Conservation (phyloP, 495 filamentous ascomycete genomes). For the Podospora pseudoanserina region DNA sequence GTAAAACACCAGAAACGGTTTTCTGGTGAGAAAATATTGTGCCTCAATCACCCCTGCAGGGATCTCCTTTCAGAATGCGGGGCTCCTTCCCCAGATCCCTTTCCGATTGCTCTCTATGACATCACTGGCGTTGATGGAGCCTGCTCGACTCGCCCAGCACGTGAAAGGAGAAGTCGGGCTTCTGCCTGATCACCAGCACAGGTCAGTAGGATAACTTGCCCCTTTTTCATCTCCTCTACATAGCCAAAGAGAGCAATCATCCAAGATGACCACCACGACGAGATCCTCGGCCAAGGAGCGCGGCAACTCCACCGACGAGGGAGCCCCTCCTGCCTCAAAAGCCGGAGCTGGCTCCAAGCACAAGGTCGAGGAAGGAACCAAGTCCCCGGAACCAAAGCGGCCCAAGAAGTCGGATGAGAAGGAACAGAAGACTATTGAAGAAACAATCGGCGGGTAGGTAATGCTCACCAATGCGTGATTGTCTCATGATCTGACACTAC, state of each 20-base stretch:
- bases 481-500: neutral
- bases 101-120: neutral
- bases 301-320: neutral
- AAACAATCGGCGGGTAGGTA: slow-evolving; percentile 5
- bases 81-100: neutral
- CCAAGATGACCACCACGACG: slow-evolving; percentile 21
- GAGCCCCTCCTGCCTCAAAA: slow-evolving; percentile 14
- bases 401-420: slow-evolving; percentile 16
- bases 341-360: slow-evolving; percentile 26
- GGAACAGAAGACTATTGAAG: slow-evolving; percentile 11
- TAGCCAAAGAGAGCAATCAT: neutral
- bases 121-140: neutral
- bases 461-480: neutral
- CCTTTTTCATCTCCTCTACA: neutral
- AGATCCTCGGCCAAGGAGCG: slow-evolving; percentile 22
- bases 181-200: neutral
- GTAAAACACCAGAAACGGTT: neutral
- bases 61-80: neutral
- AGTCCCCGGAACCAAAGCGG: slow-evolving; percentile 18
- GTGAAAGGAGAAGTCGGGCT: neutral
- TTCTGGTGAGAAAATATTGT: neutral
- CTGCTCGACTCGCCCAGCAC: neutral
- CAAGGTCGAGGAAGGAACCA: slow-evolving; percentile 14
- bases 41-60: neutral
- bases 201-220: neutral